phyloP scores from a whole-genome alignment of 2,329 filamentous ascomycete species.

The Diaporthe velutina region DNA sequence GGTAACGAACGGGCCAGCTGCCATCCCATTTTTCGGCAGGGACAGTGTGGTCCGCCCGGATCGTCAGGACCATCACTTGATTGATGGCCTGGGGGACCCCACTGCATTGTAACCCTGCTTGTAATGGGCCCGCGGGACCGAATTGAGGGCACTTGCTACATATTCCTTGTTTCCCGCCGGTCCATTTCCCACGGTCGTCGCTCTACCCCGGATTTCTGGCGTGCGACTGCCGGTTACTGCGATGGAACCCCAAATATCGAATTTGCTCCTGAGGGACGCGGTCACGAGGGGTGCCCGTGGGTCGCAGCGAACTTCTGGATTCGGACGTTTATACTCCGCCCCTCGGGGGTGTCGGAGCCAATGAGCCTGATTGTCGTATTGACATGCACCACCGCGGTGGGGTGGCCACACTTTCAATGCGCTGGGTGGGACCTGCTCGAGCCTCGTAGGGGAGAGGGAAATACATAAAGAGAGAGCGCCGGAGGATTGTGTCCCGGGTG shows the following conservation, averaged over 20 bases:
- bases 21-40: conserved; percentile 16
- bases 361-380: conserved; percentile 24
- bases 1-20: conserved; percentile 3
- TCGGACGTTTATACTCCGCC: conserved; percentile 32
- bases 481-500: neutral
- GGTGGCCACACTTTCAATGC: neutral
- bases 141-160: conserved; percentile 26
- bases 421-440: conserved; percentile 9
- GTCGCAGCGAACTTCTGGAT: conserved; percentile 18
- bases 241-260: conserved; percentile 21
- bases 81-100: conserved; percentile 20
- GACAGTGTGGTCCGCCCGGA: neutral
- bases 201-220: conserved; percentile 18
- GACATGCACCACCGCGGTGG: conserved; percentile 21
- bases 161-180: neutral
- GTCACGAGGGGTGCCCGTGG: conserved; percentile 24
- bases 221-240: conserved; percentile 10
- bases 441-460: neutral
- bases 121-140: conserved; percentile 18
- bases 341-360: conserved; percentile 34
- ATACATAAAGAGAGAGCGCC: neutral
- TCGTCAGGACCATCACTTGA: conserved; percentile 34
- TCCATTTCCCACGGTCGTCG: neutral
- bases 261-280: neutral
- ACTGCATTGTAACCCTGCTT: conserved; percentile 8